A percentile compares a stretch with the other conserved stretches of the same genome.
Conservation (phyloP, 257 asterid species). For the Eucommia ulmoides region DNA sequence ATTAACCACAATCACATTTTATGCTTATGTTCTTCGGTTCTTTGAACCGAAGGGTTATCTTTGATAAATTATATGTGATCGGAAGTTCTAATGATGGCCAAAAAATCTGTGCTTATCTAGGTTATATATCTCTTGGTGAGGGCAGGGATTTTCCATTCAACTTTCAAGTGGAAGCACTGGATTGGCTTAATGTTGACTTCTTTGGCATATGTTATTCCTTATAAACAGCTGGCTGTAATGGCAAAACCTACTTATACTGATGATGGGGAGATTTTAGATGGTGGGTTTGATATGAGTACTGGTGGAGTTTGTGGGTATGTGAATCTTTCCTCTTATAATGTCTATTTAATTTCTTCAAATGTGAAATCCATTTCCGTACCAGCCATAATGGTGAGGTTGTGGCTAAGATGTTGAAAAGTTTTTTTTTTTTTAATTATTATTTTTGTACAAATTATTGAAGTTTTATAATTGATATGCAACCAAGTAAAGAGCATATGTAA, state of each 20-base stretch:
- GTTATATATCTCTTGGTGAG: conserved; percentile 54
- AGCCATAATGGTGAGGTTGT: too few relatives aligned
- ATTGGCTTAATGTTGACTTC: conserved; percentile 60
- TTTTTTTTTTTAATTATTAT: too few relatives aligned
- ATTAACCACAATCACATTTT: background rate
- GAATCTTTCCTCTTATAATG: background rate
- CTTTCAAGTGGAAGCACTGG: conserved; percentile 82
- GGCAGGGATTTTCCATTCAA: conserved; percentile 66
- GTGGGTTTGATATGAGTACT: conserved; percentile 91
- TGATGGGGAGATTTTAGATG: conserved; percentile 75
- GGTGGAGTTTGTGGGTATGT: conserved; percentile 91
- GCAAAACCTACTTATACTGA: conserved; percentile 54
- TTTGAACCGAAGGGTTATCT: background rate
- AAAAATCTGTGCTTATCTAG: conserved; percentile 20
- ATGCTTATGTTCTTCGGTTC: background rate
- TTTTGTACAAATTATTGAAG: too few relatives aligned
- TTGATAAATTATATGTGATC: too few relatives aligned
- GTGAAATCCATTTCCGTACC: too few relatives aligned
- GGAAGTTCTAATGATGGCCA: too few relatives aligned
- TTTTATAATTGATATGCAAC: too few relatives aligned
- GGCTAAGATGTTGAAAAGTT: too few relatives aligned
- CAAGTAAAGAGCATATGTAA: too few relatives aligned
- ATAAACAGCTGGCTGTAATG: conserved; percentile 77
- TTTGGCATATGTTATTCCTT: conserved; percentile 62
- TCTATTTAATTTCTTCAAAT: too few relatives aligned